Evolutionary conservation across 176 grass and related monocot genomes (phyloP).

Genomic region (Alopecurus myosuroides): DNA sequence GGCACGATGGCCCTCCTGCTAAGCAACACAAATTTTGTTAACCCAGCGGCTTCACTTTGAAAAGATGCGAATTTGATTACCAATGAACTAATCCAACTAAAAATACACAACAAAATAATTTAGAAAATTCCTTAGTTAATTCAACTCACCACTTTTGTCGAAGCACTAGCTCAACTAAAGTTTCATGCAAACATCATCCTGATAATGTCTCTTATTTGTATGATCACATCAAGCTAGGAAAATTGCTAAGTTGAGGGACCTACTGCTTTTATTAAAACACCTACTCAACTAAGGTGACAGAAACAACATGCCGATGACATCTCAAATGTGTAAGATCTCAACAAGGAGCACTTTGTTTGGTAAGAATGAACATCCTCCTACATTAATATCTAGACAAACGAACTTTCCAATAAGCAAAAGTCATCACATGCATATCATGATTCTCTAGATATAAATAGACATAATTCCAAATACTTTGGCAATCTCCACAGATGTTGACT

Average conservation of each 20-base stretch:
- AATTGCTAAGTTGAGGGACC: not conserved
- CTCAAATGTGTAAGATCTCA: conserved; percentile 17
- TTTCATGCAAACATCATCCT: too few species aligned
- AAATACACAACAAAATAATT: too few species aligned
- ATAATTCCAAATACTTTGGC: conserved; percentile 61
- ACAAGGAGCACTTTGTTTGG: not conserved
- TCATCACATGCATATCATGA: conserved; percentile 54
- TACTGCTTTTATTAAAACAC: conserved; percentile 10
- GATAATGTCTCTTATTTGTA: too few species aligned
- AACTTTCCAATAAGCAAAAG: conserved; percentile 53
- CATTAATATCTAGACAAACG: conserved; percentile 8
- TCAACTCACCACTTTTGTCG: too few species aligned
- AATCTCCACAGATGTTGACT: too few species aligned
- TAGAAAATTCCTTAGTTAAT: too few species aligned
- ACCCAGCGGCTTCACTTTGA: too few species aligned
- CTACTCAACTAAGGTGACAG: not conserved
- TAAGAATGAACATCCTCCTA: not conserved
- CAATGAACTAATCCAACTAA: too few species aligned
- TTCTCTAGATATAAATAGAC: conserved; percentile 54
- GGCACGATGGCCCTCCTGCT: conserved; percentile 29
- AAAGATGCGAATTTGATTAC: too few species aligned
- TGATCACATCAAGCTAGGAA: too few species aligned
- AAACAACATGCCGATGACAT: conserved; percentile 9
- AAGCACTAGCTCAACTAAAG: too few species aligned
- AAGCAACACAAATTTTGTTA: too few species aligned